Evolutionary conservation across 306 rosid species (phyloP).

Genomic region (Cicer arietinum): DNA sequence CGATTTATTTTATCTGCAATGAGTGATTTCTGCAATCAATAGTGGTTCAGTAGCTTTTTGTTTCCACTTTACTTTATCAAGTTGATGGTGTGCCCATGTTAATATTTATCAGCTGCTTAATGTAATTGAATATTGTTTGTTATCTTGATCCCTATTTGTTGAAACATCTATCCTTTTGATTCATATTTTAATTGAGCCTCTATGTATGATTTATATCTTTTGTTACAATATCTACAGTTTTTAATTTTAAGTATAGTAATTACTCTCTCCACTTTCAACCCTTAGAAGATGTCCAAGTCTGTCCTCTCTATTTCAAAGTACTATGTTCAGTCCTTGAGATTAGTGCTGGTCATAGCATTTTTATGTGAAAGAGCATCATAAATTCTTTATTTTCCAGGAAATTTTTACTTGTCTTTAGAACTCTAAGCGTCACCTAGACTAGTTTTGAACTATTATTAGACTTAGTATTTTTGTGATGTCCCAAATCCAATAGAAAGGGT

Average conservation of each 20-base stretch:
- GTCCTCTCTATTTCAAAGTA: neutral
- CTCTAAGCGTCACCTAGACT: neutral
- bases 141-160: slow-evolving; percentile 6
- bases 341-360: neutral
- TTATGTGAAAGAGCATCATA: neutral
- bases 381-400: neutral
- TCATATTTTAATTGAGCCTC: slow-evolving; percentile 7
- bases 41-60: neutral
- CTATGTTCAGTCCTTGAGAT: neutral
- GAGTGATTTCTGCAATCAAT: slow-evolving; percentile 26
- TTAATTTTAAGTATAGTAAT: neutral
- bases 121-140: neutral
- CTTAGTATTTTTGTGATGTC: slow-evolving; percentile 9
- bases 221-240: slow-evolving; percentile 23
- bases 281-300: neutral
- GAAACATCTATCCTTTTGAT: slow-evolving; percentile 15
- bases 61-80: slow-evolving; percentile 18
- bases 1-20: neutral
- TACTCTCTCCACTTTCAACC: neutral
- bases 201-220: slow-evolving; percentile 22
- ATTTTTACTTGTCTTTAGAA: neutral
- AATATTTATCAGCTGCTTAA: neutral
- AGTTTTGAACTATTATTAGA: neutral
- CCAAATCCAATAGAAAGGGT: slow-evolving; percentile 1
- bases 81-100: slow-evolving; percentile 19